A percentile compares a stretch with the other conserved stretches of the same genome.
Conservation (phyloP, 257 asterid species). For the Handroanthus guayacan region DNA sequence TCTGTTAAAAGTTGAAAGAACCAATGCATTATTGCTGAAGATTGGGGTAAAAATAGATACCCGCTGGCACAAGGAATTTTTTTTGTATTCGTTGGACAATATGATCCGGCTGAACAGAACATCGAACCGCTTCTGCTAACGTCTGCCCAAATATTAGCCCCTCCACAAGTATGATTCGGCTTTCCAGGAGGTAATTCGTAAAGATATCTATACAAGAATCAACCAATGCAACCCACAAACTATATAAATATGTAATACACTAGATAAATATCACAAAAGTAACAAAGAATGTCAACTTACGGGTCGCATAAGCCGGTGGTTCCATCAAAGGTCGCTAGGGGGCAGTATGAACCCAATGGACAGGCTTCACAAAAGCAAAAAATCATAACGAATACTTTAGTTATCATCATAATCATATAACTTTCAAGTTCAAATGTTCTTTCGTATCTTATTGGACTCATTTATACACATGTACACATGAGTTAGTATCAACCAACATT, state of each 20-base stretch:
- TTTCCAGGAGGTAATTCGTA: constrained; percentile 77
- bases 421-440: constrained; percentile 10
- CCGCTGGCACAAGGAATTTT: constrained; percentile 73
- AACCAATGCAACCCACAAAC: constrained; percentile 20
- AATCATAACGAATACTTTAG: constrained; percentile 14
- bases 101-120: constrained; percentile 93
- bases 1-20: neutral
- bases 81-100: constrained; percentile 75
- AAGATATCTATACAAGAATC: constrained; percentile 58
- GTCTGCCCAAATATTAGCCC: constrained; percentile 94
- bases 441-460: neutral
- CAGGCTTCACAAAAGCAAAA: constrained; percentile 63
- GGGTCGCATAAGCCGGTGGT: constrained; percentile 84
- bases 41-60: constrained; percentile 46
- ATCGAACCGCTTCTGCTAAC: constrained; percentile 66
- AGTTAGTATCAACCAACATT: neutral
- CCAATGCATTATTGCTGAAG: neutral
- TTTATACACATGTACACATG: neutral
- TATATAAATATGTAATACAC: neutral
- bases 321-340: constrained; percentile 65
- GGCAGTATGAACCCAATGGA: constrained; percentile 94
- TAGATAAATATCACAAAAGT: neutral
- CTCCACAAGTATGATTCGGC: constrained; percentile 81
- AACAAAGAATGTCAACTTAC: constrained; percentile 55
- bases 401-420: constrained; percentile 25